phyloP scores from a whole-genome alignment of 345 rosid species.

The Citropsis articulata region DNA sequence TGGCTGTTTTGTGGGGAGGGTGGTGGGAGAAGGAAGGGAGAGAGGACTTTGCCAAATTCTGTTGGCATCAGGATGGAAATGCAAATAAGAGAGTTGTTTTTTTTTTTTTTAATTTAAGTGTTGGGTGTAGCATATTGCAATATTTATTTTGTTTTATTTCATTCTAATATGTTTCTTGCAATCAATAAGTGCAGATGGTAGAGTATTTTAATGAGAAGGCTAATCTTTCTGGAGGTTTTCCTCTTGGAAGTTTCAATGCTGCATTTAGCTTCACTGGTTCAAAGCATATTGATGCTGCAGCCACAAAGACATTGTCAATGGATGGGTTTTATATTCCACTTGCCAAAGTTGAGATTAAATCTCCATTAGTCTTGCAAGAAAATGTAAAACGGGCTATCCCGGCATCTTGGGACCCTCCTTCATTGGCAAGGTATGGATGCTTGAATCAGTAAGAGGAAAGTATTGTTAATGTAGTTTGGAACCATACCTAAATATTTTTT shows the following conservation, averaged over 20 bases:
- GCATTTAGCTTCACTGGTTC: conserved; percentile 67
- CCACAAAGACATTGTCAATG: conserved; percentile 56
- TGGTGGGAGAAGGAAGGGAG: not conserved
- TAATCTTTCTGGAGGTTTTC: conserved; percentile 39
- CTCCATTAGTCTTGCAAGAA: conserved; percentile 42
- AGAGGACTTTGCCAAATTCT: not conserved
- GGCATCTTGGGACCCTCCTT: conserved; percentile 56
- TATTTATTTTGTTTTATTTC: not conserved
- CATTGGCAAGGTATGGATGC: conserved; percentile 54
- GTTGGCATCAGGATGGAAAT: not conserved
- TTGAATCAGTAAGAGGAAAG: conserved; percentile 6
- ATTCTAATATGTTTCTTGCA: conserved; percentile 6
- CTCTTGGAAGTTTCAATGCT: conserved; percentile 65
- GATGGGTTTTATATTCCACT: conserved; percentile 66
- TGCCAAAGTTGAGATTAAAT: conserved; percentile 49
- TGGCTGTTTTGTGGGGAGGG: not conserved
- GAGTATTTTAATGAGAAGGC: conserved; percentile 57
- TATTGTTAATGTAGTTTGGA: not conserved
- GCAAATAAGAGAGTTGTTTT: not conserved
- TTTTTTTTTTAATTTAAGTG: not conserved
- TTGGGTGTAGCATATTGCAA: not conserved
- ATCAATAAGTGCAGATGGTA: conserved; percentile 49
- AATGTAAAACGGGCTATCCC: conserved; percentile 53
- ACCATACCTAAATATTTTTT: conserved; percentile 13
- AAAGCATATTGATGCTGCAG: conserved; percentile 49